Base-by-base conservation (phyloP, 208 protist species). In the Leishmania tarentolae region DNA sequence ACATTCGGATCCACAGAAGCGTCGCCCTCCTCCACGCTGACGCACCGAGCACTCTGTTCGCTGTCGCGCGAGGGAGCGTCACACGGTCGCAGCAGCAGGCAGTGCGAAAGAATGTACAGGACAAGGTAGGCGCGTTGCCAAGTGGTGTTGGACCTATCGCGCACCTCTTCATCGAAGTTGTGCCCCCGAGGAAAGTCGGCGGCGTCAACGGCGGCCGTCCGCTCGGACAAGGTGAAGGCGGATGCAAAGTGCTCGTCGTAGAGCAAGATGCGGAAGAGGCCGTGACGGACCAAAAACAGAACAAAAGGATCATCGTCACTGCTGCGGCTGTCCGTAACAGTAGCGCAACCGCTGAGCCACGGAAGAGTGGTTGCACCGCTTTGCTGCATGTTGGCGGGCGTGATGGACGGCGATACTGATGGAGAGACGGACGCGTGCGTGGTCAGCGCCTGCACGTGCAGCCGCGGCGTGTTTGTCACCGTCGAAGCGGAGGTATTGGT, bases 251-350 rank as follows among this genome's bases (percentile, higher is more conserved):
- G 65, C 24, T 69, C 56, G 42, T 90, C 84, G 71, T 87, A 70
- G 63, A 93, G 85, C 42, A 93, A 42, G 21, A 87, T 81, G 50
- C 81, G 76, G 59, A 90, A 88, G 31, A 93, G 80, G 11, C 87
- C 90, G 52, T 83, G 79, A 66, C 86, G 81, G 21, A 93, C 77
- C 35, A 93, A 80, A 40, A 84, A 77, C 24, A 81, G 69, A 66
- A 88, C 52, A 37, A 82, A 44, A 44, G 46, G 57, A 68, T 83
- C 68, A 63, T 78, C 61, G 3, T 79, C 59, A 3, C 31, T 52
- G 17, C 75, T 75, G 8, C 15, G 57, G 42, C 24, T 7, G 52
- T 57, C 17, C 8, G 76, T 19, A 42, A 52, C 24, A 31, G 31
- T 17, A 9, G 68, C 31, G 57, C 52, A n/a, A 53, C 71, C 31